Evolutionary conservation across 805 yeast genomes (phyloP).

Genomic region (Cyberlindnera misumaiensis): DNA sequence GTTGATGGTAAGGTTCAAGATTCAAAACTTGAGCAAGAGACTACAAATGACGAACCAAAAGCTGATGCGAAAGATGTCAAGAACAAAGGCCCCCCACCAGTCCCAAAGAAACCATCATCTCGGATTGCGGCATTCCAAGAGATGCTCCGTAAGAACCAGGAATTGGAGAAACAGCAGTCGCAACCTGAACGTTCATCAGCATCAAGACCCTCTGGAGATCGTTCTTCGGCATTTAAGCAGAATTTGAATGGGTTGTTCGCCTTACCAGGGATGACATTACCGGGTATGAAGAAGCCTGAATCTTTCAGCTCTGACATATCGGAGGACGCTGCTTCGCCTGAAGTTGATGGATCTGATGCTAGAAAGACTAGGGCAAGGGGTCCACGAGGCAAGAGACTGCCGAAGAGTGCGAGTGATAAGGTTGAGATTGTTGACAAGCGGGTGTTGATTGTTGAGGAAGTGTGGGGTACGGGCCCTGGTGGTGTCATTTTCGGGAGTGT

Average conservation of each 20-base stretch:
- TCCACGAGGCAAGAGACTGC: slow-evolving; percentile 67
- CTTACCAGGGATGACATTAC: slow-evolving; percentile 41
- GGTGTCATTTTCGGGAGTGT: slow-evolving; percentile 2
- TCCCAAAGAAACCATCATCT: slow-evolving; percentile 73
- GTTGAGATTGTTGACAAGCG: slow-evolving; percentile 21
- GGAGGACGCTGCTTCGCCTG: slow-evolving; percentile 1
- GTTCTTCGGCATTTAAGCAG: slow-evolving; percentile 36
- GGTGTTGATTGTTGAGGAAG: slow-evolving; percentile 12
- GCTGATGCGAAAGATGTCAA: neutral
- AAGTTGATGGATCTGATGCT: slow-evolving; percentile 25
- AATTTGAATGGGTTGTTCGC: slow-evolving; percentile 57
- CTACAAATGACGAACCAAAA: slow-evolving; percentile 4
- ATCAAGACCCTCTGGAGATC: slow-evolving; percentile 18
- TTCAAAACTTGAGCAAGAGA: neutral
- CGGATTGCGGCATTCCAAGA: slow-evolving; percentile 79
- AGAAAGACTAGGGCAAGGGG: slow-evolving; percentile 57
- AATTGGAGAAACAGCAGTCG: slow-evolving; percentile 41
- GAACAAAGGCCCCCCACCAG: slow-evolving; percentile 48
- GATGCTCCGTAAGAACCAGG: slow-evolving; percentile 56
- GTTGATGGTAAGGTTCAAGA: too few species aligned
- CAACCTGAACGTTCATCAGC: slow-evolving; percentile 44
- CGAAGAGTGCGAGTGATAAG: slow-evolving; percentile 39
- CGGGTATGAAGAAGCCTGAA: slow-evolving; percentile 24
- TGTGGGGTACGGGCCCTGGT: slow-evolving; percentile 15
- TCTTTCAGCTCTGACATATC: slow-evolving; percentile 5